Evolutionary conservation across 2,329 filamentous ascomycete species (phyloP), one percentile per base, ranked within the genome.

Genomic region (Fusarium tjaetaba): DNA sequence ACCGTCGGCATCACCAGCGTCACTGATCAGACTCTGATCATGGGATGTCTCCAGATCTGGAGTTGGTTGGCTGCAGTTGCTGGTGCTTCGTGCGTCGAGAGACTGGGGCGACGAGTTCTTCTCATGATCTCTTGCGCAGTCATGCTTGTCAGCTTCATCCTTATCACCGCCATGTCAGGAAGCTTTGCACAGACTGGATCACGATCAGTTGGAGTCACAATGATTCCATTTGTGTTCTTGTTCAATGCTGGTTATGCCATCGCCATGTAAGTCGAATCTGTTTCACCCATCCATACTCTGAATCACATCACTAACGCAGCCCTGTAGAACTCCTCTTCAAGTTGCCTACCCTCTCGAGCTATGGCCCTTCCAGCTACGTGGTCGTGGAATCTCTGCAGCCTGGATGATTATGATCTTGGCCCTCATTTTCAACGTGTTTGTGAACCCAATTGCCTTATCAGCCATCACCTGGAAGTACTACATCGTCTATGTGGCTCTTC

Each of bases 401-500:
- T 68, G 65, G 65, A 68, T 68, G 30, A 68, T 68, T 4, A 68
- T 68, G 65, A 63, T 68, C 11, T 9, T 46, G 4, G 65, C 65
- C 1, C 65, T 68, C 2, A 68, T 68, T 3, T 68, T 68, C 42
- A 68, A 68, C 14, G 65, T 68, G 5, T 68, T 68, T 5, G 65
- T 68, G 9, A 68, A 68, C 26, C 65, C 65, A 1, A 43, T 68
- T 20, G 65, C 65, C 2, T 13, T 68, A 24, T 20, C 56, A 0
- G 65, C 56, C 1, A 68, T 68, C 16, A 46, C 42, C 1, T 68
- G 65, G 65, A 68, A 68, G 42, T 68, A 68, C 48, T 68, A 68
- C 38, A 68, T 68, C 1, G 64, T 68, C 6, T 68, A 68, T 6
- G 65, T 68, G 20, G 65, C 7, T 1, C 64, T 68, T 24, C 42